phyloP scores from a whole-genome alignment of 139 green algal species.

The Chlorella sp. region DNA sequence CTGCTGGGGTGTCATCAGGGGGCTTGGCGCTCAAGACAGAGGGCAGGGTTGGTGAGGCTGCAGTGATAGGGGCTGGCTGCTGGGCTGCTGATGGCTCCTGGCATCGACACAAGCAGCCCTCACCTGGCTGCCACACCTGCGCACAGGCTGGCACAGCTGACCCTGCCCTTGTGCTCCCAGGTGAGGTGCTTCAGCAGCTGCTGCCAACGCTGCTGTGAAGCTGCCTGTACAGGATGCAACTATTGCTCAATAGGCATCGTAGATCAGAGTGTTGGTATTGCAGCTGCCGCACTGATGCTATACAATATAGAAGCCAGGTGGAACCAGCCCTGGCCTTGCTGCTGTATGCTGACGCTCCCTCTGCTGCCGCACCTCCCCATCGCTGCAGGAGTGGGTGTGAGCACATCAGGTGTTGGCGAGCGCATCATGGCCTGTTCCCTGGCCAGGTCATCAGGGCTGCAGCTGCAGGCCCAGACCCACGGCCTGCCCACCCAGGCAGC shows the following conservation, averaged over 20 bases:
- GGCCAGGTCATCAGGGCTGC: conserved; percentile 25
- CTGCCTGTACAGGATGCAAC: too few species aligned
- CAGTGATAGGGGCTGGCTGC: conserved; percentile 64
- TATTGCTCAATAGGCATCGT: neutral
- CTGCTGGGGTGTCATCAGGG: conserved; percentile 74
- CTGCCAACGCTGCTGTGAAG: too few species aligned
- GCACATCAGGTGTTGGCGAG: conserved; percentile 68
- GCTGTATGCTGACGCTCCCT: too few species aligned
- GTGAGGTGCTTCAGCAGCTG: too few species aligned
- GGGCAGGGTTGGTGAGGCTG: conserved; percentile 77
- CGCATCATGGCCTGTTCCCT: conserved; percentile 54
- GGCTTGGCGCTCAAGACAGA: conserved; percentile 74
- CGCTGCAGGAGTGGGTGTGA: conserved; percentile 37
- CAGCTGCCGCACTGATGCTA: too few species aligned
- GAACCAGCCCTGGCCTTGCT: too few species aligned
- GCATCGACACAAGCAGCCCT: too few species aligned
- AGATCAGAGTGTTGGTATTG: neutral
- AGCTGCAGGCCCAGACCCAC: too few species aligned
- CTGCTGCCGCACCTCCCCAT: neutral
- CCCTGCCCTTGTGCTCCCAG: too few species aligned
- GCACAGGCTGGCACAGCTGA: too few species aligned
- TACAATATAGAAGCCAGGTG: too few species aligned
- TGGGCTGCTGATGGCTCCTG: conserved; percentile 28
- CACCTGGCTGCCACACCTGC: neutral
- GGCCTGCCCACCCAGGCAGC: too few species aligned